A percentile compares a stretch with the other conserved stretches of the same genome.
Conservation (phyloP, 2,329 filamentous ascomycete genomes). For the Coniochaeta ligniaria region DNA sequence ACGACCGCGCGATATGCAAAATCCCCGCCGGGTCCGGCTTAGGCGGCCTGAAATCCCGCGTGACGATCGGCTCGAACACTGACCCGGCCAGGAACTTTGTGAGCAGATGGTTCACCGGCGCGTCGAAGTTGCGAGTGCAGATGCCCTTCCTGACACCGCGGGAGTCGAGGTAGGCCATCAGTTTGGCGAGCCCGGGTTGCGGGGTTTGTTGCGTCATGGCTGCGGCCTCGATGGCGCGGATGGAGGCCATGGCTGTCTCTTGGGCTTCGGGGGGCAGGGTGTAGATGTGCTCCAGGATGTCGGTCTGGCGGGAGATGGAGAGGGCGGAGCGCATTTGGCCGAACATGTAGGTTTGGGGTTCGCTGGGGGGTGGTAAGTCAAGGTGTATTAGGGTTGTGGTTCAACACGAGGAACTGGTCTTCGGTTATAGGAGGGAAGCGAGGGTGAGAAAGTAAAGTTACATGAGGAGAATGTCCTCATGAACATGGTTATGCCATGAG, state of each 20-base stretch:
- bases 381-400: not conserved
- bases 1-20: conserved; percentile 71
- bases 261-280: conserved; percentile 55
- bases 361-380: conserved; percentile 35
- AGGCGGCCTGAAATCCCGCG: conserved; percentile 72
- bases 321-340: conserved; percentile 72
- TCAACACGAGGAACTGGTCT: too few relatives aligned
- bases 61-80: conserved; percentile 72
- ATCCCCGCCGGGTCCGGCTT: conserved; percentile 89
- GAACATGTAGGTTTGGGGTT: conserved; percentile 97
- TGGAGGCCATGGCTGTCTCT: conserved; percentile 59
- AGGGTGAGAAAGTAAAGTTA: too few relatives aligned
- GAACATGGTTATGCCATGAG: too few relatives aligned
- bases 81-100: conserved; percentile 63
- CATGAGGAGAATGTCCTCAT: too few relatives aligned
- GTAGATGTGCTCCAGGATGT: conserved; percentile 88
- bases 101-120: conserved; percentile 68
- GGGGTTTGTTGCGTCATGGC: conserved; percentile 77
- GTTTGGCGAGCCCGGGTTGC: conserved; percentile 67
- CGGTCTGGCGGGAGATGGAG: conserved; percentile 61
- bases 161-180: conserved; percentile 78
- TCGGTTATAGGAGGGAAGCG: too few relatives aligned
- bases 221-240: conserved; percentile 70
- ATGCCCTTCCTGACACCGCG: conserved; percentile 68
- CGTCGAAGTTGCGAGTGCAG: conserved; percentile 90